These are phyloP conservation scores for Waltiozyma sp. DNA, from an alignment of 1,139 yeast species.

Conservation along the genomic window DNA sequence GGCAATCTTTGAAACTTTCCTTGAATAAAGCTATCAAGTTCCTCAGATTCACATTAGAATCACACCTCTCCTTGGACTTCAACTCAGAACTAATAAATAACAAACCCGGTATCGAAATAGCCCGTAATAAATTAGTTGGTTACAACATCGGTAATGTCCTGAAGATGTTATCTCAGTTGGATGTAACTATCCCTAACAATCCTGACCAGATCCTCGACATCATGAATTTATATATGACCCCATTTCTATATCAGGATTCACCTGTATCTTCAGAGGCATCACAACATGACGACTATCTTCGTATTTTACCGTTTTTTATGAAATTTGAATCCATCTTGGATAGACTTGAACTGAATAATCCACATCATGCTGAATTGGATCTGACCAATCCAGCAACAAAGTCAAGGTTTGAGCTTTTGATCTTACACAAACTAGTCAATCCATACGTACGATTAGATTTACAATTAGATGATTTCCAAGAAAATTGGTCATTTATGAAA, in stretches of 20 bases:
- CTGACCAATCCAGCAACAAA: not conserved
- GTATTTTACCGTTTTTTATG: not conserved
- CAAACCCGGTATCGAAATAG: too few relatives aligned
- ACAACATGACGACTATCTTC: not conserved
- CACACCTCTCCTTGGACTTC: not conserved
- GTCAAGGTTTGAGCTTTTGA: not conserved
- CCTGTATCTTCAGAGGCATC: too few relatives aligned
- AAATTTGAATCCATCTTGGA: not conserved
- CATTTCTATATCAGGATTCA: not conserved
- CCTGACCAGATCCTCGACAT: not conserved
- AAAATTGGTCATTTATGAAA: not conserved
- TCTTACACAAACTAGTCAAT: not conserved
- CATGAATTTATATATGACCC: not conserved
- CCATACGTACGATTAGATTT: not conserved
- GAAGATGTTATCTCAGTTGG: not conserved
- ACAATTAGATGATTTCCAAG: not conserved
- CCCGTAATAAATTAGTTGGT: not conserved
- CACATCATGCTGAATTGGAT: too few relatives aligned
- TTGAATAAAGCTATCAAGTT: not conserved
- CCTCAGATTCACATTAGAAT: not conserved
- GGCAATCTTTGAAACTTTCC: not conserved
- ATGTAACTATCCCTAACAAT: not conserved
- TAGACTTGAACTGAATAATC: too few relatives aligned
- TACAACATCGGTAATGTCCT: not conserved
- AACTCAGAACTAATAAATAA: too few relatives aligned